These are phyloP conservation scores for Adenanthera pavonina DNA, from an alignment of 306 rosid genomes.

Conservation along the genomic window DNA sequence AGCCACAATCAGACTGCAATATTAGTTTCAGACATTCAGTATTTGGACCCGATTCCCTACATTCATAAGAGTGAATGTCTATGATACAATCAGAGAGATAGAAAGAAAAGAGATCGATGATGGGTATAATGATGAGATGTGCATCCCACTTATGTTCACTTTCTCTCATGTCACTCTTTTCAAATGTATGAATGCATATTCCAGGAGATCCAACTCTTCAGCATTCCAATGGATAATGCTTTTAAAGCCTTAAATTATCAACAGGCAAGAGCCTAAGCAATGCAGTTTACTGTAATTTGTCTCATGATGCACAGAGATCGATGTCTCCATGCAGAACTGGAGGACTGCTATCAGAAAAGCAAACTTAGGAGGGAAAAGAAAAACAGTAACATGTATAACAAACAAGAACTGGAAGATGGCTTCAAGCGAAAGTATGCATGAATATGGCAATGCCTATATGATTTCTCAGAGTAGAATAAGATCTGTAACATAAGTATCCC, in stretches of 20 bases:
- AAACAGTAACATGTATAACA: not conserved
- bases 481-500: not conserved
- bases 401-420: not conserved
- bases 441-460: not conserved
- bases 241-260: not conserved
- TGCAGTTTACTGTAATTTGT: not conserved
- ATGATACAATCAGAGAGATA: too few species aligned
- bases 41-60: too few species aligned
- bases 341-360: not conserved
- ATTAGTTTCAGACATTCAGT: too few species aligned
- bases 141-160: too few species aligned
- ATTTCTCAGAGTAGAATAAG: not conserved
- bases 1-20: not conserved
- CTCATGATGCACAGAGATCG: not conserved
- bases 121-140: too few species aligned
- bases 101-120: too few species aligned
- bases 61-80: too few species aligned
- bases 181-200: too few species aligned
- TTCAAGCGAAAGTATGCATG: not conserved
- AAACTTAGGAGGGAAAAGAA: too few species aligned
- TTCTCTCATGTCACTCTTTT: too few species aligned
- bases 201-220: too few species aligned
- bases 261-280: not conserved
- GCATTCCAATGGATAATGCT: not conserved
- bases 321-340: not conserved